Conservation (phyloP, 2,329 filamentous ascomycete genomes). For the Penicillium sclerotiorum region DNA sequence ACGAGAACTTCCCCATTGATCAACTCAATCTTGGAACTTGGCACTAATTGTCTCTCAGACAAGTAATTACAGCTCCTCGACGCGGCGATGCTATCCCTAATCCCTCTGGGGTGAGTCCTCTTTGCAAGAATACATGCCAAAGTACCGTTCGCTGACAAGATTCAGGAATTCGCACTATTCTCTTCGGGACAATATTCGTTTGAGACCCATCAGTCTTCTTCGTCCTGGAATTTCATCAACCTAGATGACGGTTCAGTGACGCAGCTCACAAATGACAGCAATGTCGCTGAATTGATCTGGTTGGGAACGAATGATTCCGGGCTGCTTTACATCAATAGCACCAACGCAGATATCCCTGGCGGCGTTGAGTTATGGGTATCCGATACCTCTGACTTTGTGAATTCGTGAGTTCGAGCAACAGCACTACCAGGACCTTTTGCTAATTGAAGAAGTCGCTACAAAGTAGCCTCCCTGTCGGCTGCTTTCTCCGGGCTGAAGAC, state of each 20-base stretch:
- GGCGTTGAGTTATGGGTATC: slow-evolving; percentile 45
- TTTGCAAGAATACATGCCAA: background rate
- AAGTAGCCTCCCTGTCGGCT: slow-evolving; percentile 41
- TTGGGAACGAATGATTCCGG: slow-evolving; percentile 66
- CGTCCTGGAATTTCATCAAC: background rate
- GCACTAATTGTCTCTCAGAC: background rate
- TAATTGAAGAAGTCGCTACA: slow-evolving; percentile 31
- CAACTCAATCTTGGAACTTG: background rate
- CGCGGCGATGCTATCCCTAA: background rate
- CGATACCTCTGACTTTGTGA: slow-evolving; percentile 34
- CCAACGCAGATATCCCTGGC: slow-evolving; percentile 43
- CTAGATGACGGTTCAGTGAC: slow-evolving; percentile 67
- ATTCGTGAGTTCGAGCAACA: slow-evolving; percentile 28
- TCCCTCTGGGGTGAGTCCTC: background rate
- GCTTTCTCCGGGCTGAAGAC: slow-evolving; percentile 44
- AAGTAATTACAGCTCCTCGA: background rate
- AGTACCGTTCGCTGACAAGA: background rate
- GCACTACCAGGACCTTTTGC: background rate
- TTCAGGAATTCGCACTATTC: background rate
- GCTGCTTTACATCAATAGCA: slow-evolving; percentile 60
- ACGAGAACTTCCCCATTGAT: too few species aligned
- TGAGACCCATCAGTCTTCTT: background rate
- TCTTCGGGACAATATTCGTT: background rate
- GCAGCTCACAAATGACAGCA: slow-evolving; percentile 65
- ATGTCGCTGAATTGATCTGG: slow-evolving; percentile 75